Evolutionary conservation across 2,329 filamentous ascomycete species (phyloP).

Genomic region (Neonectria punicea): DNA sequence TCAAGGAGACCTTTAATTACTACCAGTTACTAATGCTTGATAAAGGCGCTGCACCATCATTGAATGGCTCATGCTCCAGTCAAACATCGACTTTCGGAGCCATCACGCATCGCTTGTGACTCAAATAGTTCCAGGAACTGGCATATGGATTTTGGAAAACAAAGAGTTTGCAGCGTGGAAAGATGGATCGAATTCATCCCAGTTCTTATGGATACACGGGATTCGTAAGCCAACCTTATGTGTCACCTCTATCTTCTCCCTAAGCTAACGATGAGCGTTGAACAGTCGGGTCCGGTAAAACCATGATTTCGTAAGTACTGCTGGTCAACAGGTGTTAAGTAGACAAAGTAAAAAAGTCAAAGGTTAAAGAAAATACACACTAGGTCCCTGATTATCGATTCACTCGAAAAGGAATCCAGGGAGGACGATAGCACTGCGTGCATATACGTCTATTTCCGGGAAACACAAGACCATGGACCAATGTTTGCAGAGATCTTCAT

Average conservation of each 20-base stretch:
- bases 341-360: no score
- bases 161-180: not conserved
- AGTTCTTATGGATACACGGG: not conserved
- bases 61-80: not conserved
- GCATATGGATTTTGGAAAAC: not conserved
- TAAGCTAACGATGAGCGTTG: not conserved
- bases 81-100: not conserved
- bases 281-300: not conserved
- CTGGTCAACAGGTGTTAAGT: no score
- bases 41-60: not conserved
- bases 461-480: not conserved
- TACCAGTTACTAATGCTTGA: no score
- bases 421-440: not conserved
- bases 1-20: no score
- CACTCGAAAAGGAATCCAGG: not conserved
- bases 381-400: not conserved
- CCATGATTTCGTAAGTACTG: not conserved
- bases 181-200: not conserved
- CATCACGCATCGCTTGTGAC: not conserved
- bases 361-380: not conserved
- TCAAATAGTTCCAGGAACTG: not conserved
- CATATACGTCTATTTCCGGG: constrained; percentile 1
- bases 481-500: not conserved
- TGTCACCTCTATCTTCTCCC: no score
- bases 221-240: not conserved